Conservation (phyloP, 371 early-diverging fungal genomes). For the Mucor irregularis region DNA sequence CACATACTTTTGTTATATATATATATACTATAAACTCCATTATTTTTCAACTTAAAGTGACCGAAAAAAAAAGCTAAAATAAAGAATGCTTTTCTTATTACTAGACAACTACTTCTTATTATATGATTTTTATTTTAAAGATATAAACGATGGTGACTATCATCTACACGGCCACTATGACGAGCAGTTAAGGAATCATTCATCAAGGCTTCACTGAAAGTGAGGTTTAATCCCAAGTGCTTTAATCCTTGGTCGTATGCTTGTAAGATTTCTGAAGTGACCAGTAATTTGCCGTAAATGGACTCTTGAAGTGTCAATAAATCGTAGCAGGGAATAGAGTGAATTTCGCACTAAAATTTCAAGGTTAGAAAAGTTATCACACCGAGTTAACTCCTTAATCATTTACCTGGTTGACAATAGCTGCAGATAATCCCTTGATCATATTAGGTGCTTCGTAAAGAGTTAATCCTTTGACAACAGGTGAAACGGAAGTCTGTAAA, state of each 20-base stretch:
- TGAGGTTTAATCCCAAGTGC: slow-evolving; percentile 20
- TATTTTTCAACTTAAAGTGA: background rate
- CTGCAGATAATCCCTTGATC: slow-evolving; percentile 37
- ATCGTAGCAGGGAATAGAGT: slow-evolving; percentile 35
- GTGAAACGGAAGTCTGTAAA: slow-evolving; percentile 31
- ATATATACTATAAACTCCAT: background rate
- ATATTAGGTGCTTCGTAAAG: slow-evolving; percentile 40
- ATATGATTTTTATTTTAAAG: slow-evolving; percentile 24
- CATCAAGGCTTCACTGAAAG: slow-evolving; percentile 20
- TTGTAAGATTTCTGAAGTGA: slow-evolving; percentile 34
- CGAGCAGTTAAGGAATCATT: slow-evolving; percentile 4
- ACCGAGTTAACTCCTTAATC: background rate
- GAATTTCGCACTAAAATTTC: slow-evolving; percentile 47
- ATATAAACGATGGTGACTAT: slow-evolving; percentile 48
- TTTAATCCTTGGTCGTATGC: slow-evolving; percentile 34
- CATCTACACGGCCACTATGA: slow-evolving; percentile 28
- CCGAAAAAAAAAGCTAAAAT: background rate
- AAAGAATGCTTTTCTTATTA: background rate
- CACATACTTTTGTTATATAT: slow-evolving; percentile 1
- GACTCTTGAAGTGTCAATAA: slow-evolving; percentile 47
- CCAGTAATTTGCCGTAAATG: slow-evolving; percentile 38
- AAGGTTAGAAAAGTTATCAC: background rate
- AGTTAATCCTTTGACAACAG: slow-evolving; percentile 10
- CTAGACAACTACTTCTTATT: background rate
- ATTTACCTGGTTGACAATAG: slow-evolving; percentile 42